A percentile compares a stretch with the other conserved stretches of the same genome.
These are phyloP conservation scores for Bretschneidera sinensis DNA, from an alignment of 345 rosid genomes.

Conservation along the genomic window DNA sequence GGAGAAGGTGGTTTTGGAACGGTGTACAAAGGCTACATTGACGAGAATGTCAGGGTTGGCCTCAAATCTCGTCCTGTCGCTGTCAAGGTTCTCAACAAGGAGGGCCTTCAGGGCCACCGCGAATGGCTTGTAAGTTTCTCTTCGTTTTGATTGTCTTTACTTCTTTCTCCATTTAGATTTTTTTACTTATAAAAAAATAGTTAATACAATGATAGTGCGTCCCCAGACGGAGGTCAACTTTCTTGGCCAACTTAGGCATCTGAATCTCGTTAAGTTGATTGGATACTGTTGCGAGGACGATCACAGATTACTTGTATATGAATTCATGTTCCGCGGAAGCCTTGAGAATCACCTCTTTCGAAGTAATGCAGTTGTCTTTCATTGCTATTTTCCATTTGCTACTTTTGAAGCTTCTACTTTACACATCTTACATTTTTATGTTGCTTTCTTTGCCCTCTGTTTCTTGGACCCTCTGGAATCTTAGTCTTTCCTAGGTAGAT, in stretches of 20 bases:
- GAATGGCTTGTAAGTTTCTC: conserved; percentile 80
- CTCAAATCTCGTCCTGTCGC: conserved; percentile 96
- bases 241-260: conserved; percentile 95
- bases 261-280: conserved; percentile 88
- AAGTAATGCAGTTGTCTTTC: conserved; percentile 43
- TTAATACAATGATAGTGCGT: background rate
- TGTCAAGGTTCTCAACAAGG: conserved; percentile 93
- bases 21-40: conserved; percentile 94
- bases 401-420: background rate
- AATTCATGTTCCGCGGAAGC: conserved; percentile 95
- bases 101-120: conserved; percentile 96
- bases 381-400: too few species aligned
- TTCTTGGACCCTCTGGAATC: background rate
- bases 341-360: conserved; percentile 95
- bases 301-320: conserved; percentile 84
- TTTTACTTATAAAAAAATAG: too few species aligned
- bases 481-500: background rate
- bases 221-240: conserved; percentile 41
- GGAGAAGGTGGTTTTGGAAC: conserved; percentile 99
- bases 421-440: background rate
- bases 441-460: too few species aligned
- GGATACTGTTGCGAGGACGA: conserved; percentile 96
- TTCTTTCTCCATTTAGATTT: background rate
- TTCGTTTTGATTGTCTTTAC: background rate
- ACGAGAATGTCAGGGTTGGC: conserved; percentile 87